A percentile compares a stretch with the other conserved stretches of the same genome.
phyloP scores from a whole-genome alignment of 208 protist species.

The Crithidia sp. region DNA sequence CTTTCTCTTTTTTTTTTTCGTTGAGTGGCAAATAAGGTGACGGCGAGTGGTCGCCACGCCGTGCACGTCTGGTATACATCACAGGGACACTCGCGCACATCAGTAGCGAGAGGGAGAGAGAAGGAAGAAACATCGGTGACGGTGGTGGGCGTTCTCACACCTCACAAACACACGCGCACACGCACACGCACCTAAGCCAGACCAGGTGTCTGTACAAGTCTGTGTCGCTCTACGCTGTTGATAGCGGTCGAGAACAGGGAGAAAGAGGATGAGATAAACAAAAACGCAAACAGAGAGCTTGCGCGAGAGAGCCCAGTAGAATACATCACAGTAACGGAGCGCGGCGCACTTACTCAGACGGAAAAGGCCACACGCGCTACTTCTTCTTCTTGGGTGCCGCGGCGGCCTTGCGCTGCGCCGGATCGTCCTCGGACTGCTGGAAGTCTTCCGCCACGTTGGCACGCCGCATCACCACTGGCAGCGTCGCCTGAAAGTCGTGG shows the following conservation, averaged over 20 bases:
- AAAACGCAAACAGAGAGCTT: background rate
- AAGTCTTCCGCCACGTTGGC: constrained; percentile 78
- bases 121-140: no score
- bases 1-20: no score
- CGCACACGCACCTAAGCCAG: no score
- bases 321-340: background rate
- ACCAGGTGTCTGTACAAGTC: no score
- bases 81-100: no score
- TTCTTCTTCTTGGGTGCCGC: constrained; percentile 20
- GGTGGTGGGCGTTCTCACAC: no score
- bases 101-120: no score
- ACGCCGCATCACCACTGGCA: constrained; percentile 77
- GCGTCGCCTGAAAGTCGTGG: constrained; percentile 59
- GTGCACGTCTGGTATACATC: no score
- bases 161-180: no score
- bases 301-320: background rate
- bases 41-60: no score
- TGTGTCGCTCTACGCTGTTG: no score
- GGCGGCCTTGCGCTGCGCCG: constrained; percentile 33
- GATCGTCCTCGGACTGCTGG: constrained; percentile 69
- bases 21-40: no score
- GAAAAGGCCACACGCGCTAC: background rate
- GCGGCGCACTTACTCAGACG: background rate
- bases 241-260: background rate
- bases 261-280: background rate